Base-by-base conservation (phyloP, 2,329 filamentous ascomycete species). In the Microsporum ferrugineum region DNA sequence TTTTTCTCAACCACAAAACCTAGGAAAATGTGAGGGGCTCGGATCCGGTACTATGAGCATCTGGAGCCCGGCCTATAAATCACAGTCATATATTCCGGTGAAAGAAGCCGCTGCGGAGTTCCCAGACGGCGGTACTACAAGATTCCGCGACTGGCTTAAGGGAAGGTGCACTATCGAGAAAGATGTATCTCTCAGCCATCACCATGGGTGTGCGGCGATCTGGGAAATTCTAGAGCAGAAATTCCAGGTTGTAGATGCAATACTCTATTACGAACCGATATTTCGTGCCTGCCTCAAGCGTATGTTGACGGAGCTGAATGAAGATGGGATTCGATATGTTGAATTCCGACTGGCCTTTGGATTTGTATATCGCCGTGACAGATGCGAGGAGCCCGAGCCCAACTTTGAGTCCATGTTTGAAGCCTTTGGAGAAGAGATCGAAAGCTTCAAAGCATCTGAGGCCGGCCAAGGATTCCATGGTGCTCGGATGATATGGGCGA, bases 191-290 rank as follows among this genome's bases (percentile, higher is more conserved):
- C 79, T 91, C 53, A 82, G 86, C 65, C 89, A 95, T 69, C 87
- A 94, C 68, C 86, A 91, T 67, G 90, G 91, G 1, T 80, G 90
- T 23, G 86, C 92, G 70, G 86, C 87, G 58, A 86, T 95, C 60
- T 96, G 91, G 91, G 77, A 79, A 29, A 91, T 92, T 69, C 96
- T 96, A 73, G 78, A 76, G 58, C 83, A 82, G 47, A 88, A 86
- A 64, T 96, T 96, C 73, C 75, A 81, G 2, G 82, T 92, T 2
- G 80, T 92, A 53, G 83, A 84, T 53, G 86, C 84, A n/a, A 82
- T 96, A 58, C 80, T 96, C 59, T 88, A 88, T 74, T 96, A 96
- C 74, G 92, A 96, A 73, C 91, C 91, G 12, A 89, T 96, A 64
- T 92, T 88, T 75, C 84, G 90, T 33, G 78, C 79, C 17, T 95